These are phyloP conservation scores for Kewa caespitosa DNA, from an alignment of 179 eudicot genomes.

Conservation along the genomic window DNA sequence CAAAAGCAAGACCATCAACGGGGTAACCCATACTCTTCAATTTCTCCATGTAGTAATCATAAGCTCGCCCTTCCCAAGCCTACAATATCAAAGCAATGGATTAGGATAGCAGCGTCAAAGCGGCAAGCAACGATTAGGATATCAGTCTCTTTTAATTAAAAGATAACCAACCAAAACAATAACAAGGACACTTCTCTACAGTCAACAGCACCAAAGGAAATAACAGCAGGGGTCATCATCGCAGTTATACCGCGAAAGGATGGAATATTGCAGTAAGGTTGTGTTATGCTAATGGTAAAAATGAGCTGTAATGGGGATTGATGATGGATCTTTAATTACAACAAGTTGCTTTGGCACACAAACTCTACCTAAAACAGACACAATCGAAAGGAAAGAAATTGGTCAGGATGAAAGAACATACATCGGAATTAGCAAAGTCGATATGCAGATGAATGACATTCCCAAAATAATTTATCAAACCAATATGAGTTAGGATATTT, in stretches of 20 bases:
- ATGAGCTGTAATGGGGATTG: too few relatives aligned
- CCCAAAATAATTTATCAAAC: not conserved
- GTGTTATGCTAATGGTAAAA: too few relatives aligned
- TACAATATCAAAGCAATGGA: slow-evolving; percentile 28
- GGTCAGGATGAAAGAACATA: not conserved
- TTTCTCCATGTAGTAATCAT: slow-evolving; percentile 94
- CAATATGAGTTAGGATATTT: not conserved
- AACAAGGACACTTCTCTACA: too few relatives aligned
- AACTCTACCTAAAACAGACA: slow-evolving; percentile 59
- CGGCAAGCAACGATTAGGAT: too few relatives aligned
- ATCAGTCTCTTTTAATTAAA: too few relatives aligned
- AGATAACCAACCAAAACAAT: too few relatives aligned
- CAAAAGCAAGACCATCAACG: slow-evolving; percentile 96
- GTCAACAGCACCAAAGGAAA: too few relatives aligned
- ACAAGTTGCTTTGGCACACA: slow-evolving; percentile 88
- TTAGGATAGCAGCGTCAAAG: not conserved
- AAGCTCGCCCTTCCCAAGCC: slow-evolving; percentile 99
- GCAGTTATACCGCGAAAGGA: too few relatives aligned
- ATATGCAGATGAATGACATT: not conserved
- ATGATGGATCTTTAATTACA: slow-evolving; percentile 62
- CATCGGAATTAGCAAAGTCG: not conserved
- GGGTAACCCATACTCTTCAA: slow-evolving; percentile 80
- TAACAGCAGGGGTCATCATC: too few relatives aligned
- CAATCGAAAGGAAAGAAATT: not conserved
- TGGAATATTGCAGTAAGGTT: too few relatives aligned